Conservation (phyloP, 2,329 filamentous ascomycete species). For the Talaromyces sp. region DNA sequence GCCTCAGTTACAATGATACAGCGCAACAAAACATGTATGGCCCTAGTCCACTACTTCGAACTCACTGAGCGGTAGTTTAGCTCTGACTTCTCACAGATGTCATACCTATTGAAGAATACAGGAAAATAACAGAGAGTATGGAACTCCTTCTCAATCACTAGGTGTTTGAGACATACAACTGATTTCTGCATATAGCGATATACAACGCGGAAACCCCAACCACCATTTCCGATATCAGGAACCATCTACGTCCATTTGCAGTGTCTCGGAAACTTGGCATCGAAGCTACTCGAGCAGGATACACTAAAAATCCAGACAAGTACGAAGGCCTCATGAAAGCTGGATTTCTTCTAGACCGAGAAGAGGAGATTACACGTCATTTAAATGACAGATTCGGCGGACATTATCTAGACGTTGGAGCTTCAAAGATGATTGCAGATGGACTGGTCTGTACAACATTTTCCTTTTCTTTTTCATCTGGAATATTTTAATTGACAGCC, state of each 20-base stretch:
- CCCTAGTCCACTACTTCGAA: not conserved
- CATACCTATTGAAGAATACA: slow-evolving; percentile 15
- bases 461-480: not conserved
- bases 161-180: not conserved
- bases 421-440: slow-evolving; percentile 36
- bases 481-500: not conserved
- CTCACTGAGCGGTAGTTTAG: not conserved
- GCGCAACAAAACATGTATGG: slow-evolving; percentile 36
- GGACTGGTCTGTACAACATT: slow-evolving; percentile 19
- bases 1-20: slow-evolving; percentile 45
- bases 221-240: slow-evolving; percentile 15
- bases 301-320: slow-evolving; percentile 28
- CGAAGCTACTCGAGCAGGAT: slow-evolving; percentile 19
- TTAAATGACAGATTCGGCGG: slow-evolving; percentile 41
- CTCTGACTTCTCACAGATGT: slow-evolving; percentile 11
- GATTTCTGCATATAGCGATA: slow-evolving; percentile 5
- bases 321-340: slow-evolving; percentile 38
- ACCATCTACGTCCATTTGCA: slow-evolving; percentile 19
- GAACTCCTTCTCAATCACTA: not conserved
- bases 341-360: slow-evolving; percentile 39
- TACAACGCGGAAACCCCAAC: slow-evolving; percentile 18
- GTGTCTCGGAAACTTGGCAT: slow-evolving; percentile 27
- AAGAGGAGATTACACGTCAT: slow-evolving; percentile 31
- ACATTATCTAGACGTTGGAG: slow-evolving; percentile 46
- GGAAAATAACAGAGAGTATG: slow-evolving; percentile 14